Conservation (phyloP, 2,329 filamentous ascomycete species). For the Pezicula neosporulosa region DNA sequence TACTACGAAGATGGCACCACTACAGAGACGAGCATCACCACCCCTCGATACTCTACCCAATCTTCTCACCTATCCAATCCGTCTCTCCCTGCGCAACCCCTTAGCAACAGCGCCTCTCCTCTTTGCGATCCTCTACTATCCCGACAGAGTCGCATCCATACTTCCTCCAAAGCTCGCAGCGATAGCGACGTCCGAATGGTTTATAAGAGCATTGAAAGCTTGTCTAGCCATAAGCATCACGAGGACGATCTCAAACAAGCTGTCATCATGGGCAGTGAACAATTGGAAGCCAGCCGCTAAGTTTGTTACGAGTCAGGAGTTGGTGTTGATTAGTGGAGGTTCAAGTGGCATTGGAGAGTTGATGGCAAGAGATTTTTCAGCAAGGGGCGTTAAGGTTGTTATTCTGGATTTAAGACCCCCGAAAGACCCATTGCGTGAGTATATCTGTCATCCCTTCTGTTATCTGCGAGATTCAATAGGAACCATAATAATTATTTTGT, state of each 20-base stretch:
- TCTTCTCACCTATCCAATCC: slow-evolving; percentile 5
- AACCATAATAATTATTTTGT: background rate
- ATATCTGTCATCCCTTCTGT: background rate
- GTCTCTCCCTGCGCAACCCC: slow-evolving; percentile 13
- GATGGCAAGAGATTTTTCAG: slow-evolving; percentile 60
- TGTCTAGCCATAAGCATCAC: slow-evolving; percentile 50
- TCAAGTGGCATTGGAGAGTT: slow-evolving; percentile 67
- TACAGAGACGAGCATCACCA: background rate
- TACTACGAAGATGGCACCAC: background rate
- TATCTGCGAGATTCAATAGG: background rate
- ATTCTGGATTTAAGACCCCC: slow-evolving; percentile 65
- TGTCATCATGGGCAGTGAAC: slow-evolving; percentile 46
- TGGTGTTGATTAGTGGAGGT: slow-evolving; percentile 74
- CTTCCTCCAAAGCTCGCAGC: slow-evolving; percentile 13
- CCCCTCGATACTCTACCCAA: background rate
- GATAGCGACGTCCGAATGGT: slow-evolving; percentile 12
- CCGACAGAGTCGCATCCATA: slow-evolving; percentile 14
- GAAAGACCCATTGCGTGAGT: slow-evolving; percentile 24
- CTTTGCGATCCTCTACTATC: slow-evolving; percentile 19
- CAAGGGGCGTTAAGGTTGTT: slow-evolving; percentile 61
- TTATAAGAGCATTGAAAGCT: slow-evolving; percentile 13
- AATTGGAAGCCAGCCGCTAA: slow-evolving; percentile 45
- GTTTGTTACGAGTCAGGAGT: slow-evolving; percentile 63
- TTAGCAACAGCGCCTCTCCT: slow-evolving; percentile 18
- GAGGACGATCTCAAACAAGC: slow-evolving; percentile 42